Evolutionary conservation across 1,284 basidiomycete species (phyloP).

Genomic region (Sporisorium sorghi): DNA sequence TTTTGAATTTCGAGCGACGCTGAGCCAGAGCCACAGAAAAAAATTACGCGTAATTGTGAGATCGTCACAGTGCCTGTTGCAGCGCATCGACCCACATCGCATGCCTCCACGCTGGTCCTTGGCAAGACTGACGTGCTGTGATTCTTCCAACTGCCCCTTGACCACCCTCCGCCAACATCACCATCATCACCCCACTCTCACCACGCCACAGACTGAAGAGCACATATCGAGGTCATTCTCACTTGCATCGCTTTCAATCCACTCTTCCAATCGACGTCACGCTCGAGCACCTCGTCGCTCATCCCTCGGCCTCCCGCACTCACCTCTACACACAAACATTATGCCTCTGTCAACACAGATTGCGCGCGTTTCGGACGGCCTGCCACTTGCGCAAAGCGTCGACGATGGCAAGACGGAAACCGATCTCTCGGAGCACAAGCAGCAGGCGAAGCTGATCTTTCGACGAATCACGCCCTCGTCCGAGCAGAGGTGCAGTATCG

Average conservation of each 20-base stretch:
- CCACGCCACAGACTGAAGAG: background rate
- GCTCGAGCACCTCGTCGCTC: background rate
- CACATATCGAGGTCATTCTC: background rate
- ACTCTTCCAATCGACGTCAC: background rate
- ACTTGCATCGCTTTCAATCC: background rate
- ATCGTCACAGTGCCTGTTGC: background rate
- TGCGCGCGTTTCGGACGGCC: constrained; percentile 61
- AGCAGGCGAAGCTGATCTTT: constrained; percentile 96
- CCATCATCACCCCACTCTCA: constrained; percentile 1
- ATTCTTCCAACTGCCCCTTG: background rate
- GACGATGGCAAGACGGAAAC: constrained; percentile 81
- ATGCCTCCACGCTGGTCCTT: constrained; percentile 3
- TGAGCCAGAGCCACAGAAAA: no score
- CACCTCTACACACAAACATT: background rate
- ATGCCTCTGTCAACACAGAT: constrained; percentile 69
- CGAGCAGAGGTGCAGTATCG: constrained; percentile 95
- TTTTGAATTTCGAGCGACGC: background rate
- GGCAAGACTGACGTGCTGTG: background rate
- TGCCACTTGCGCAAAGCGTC: constrained; percentile 67
- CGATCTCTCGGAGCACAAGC: constrained; percentile 94
- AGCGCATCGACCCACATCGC: no score
- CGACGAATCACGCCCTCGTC: constrained; percentile 86
- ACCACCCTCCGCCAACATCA: no score
- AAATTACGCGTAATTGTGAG: background rate
- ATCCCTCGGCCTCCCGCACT: background rate